Evolutionary conservation across 306 rosid species (phyloP).

Genomic region (Parietaria judaica): DNA sequence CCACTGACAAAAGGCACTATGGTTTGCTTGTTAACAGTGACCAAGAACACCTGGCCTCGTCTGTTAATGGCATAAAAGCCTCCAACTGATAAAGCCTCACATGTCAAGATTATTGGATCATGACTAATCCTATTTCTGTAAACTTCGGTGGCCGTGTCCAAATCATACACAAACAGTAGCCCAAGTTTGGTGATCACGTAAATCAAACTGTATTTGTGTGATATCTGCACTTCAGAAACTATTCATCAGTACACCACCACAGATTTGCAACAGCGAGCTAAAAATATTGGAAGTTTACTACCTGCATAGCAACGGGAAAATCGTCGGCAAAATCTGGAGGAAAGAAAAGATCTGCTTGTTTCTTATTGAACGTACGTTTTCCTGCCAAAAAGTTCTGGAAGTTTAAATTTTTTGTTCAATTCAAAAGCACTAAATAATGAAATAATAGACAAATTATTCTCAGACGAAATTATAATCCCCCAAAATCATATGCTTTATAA

Average conservation of each 20-base stretch:
- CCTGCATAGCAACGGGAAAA: conserved; percentile 99
- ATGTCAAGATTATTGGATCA: conserved; percentile 93
- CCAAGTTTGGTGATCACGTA: conserved; percentile 98
- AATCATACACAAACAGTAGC: conserved; percentile 90
- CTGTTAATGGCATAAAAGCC: conserved; percentile 94
- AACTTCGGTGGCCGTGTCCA: conserved; percentile 98
- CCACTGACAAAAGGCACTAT: conserved; percentile 91
- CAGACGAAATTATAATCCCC: no score
- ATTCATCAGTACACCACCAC: conserved; percentile 8
- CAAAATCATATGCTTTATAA: no score
- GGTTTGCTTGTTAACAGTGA: conserved; percentile 92
- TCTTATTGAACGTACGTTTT: conserved; percentile 89
- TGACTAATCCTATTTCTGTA: conserved; percentile 98
- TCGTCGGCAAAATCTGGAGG: conserved; percentile 99
- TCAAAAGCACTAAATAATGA: background rate
- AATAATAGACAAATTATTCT: background rate
- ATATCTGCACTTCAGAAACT: conserved; percentile 51
- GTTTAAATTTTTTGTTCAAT: background rate
- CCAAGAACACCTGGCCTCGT: conserved; percentile 96
- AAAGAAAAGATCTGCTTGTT: conserved; percentile 97
- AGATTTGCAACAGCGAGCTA: conserved; percentile 10
- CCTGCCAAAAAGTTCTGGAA: conserved; percentile 40
- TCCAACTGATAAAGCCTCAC: conserved; percentile 86
- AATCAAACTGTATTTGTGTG: conserved; percentile 90
- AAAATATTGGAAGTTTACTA: conserved; percentile 25